Evolutionary conservation across 2,329 filamentous ascomycete genomes (phyloP).

Genomic region (Chaetomium olivaceum): DNA sequence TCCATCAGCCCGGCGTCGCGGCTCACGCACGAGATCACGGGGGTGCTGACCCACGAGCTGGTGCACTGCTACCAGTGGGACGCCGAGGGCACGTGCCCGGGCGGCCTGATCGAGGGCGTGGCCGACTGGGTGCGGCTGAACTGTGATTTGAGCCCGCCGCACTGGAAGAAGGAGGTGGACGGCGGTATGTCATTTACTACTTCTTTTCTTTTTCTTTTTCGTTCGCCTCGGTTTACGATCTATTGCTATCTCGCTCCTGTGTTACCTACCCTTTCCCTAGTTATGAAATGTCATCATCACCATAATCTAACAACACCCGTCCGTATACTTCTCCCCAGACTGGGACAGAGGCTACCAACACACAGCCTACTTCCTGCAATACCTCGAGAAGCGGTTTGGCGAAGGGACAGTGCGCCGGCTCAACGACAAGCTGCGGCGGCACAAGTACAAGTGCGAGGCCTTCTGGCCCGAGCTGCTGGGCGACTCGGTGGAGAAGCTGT

Average conservation of each 20-base stretch:
- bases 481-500: constrained; percentile 65
- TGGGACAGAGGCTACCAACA: constrained; percentile 92
- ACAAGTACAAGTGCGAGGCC: constrained; percentile 61
- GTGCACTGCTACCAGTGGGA: constrained; percentile 94
- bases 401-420: constrained; percentile 60
- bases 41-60: constrained; percentile 87
- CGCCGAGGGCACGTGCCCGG: constrained; percentile 60
- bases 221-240: neutral
- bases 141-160: constrained; percentile 71
- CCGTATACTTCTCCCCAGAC: constrained; percentile 36
- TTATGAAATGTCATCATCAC: neutral
- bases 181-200: constrained; percentile 23
- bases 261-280: neutral
- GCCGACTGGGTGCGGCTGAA: constrained; percentile 89
- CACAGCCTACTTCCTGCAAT: constrained; percentile 89
- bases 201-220: neutral
- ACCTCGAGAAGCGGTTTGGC: constrained; percentile 70
- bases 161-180: constrained; percentile 67
- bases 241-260: neutral
- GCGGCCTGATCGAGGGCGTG: constrained; percentile 84
- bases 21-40: constrained; percentile 65
- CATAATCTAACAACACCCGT: neutral
- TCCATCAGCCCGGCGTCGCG: constrained; percentile 46
- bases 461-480: constrained; percentile 73
- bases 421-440: constrained; percentile 66